phyloP scores from a whole-genome alignment of 805 yeast genomes.

The Scheffersomyces ergatensis region DNA sequence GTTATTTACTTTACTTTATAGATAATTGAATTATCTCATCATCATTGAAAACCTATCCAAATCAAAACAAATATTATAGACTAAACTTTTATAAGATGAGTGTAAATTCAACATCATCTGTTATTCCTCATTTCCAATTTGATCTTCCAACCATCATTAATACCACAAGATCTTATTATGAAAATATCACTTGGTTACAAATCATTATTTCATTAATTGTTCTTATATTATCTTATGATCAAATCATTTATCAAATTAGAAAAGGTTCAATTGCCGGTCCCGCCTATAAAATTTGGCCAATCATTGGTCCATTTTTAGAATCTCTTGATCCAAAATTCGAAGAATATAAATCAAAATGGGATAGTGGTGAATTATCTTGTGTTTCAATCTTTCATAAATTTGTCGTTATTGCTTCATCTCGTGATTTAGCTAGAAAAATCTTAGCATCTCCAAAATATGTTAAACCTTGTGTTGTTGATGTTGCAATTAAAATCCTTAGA shows the following conservation, averaged over 20 bases:
- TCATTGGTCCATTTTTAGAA: slow-evolving; percentile 95
- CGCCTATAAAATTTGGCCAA: slow-evolving; percentile 81
- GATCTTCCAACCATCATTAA: not conserved
- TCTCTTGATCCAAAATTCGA: slow-evolving; percentile 94
- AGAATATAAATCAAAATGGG: slow-evolving; percentile 91
- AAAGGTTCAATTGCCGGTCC: slow-evolving; percentile 96
- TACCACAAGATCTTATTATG: not conserved
- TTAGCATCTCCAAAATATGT: slow-evolving; percentile 83
- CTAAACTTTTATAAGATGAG: too few species aligned
- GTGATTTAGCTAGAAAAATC: slow-evolving; percentile 86
- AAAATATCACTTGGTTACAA: slow-evolving; percentile 45
- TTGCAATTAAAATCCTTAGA: slow-evolving; percentile 88
- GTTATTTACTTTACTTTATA: too few species aligned
- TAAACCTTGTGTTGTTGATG: slow-evolving; percentile 98
- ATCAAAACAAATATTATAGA: too few species aligned
- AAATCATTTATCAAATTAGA: slow-evolving; percentile 69
- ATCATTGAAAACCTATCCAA: too few species aligned
- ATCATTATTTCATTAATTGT: slow-evolving; percentile 45
- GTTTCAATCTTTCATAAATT: slow-evolving; percentile 98
- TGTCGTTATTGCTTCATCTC: slow-evolving; percentile 86
- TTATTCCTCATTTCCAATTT: not conserved
- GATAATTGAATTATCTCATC: too few species aligned
- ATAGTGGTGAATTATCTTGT: slow-evolving; percentile 89
- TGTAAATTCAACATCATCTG: not conserved
- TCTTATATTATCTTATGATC: slow-evolving; percentile 61